Evolutionary conservation across 495 filamentous ascomycete species (phyloP), one percentile per base, ranked within the genome.

Genomic region (Penicillium turbatum): DNA sequence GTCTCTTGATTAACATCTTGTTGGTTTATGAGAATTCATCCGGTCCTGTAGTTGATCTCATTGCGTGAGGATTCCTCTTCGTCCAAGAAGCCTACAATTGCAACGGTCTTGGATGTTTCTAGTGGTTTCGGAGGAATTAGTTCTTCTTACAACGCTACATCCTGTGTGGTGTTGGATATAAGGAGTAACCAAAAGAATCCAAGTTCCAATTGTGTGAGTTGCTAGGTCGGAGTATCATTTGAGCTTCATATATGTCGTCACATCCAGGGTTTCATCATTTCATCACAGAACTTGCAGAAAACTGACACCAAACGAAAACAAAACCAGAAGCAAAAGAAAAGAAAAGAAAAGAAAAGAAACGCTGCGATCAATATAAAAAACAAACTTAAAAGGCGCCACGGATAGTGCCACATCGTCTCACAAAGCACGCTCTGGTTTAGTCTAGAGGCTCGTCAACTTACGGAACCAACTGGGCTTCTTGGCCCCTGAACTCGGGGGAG

Each of bases 401-500:
- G 21, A 19, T n/a, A n/a, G n/a, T n/a, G n/a, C n/a, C n/a, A n/a
- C n/a, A n/a, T n/a, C n/a, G 5, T 27, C 16, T 45, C 29, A 32
- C 16, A 24, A 9, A 45, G 39, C 38, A 48, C 31, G 41, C 21
- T 44, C 21, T 12, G 13, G 5, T 24, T 19, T 41, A 9, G 3
- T 43, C 65, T 54, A 72, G 38, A 73, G 60, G 53, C 54, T 67
- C 19, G 74, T 71, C 37, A 79, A 54, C 48, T 76, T 80, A 54
- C 72, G 70, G 37, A 80, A 69, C 78, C 78, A 80, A 54, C 68
- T 72, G 2, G 72, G 64, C 54, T 71, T 70, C 59, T 74, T 79
- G 0, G 59, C 61, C 17, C 67, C 72, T 2, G 66, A 60, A 27
- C 55, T 63, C 29, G 63, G 55, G 30, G 63, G 60, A 35, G 51